These are phyloP conservation scores for Phialophora tarda DNA, from an alignment of 2,329 filamentous ascomycete species.

Conservation along the genomic window DNA sequence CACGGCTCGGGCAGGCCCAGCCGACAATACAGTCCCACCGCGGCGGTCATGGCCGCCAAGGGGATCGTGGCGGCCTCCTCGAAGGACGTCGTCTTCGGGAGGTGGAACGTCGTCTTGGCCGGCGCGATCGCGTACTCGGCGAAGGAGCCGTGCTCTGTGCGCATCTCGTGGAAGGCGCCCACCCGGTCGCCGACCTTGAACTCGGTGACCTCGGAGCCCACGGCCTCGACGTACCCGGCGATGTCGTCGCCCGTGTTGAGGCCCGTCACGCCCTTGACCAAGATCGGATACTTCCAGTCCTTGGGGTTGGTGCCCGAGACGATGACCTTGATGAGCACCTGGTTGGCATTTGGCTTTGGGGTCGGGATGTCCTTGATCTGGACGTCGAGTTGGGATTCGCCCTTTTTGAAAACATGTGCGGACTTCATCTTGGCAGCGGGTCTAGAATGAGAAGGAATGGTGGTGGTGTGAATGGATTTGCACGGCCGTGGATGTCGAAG, in stretches of 20 bases:
- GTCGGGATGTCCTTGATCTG: conserved; percentile 48
- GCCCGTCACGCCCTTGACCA: conserved; percentile 14
- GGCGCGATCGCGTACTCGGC: conserved; percentile 64
- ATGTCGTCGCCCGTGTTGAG: conserved; percentile 60
- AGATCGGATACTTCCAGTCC: conserved; percentile 51
- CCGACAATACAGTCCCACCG: conserved; percentile 29
- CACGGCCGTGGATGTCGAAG: not conserved
- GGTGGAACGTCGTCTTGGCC: conserved; percentile 61
- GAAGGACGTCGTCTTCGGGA: conserved; percentile 59
- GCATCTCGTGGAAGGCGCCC: conserved; percentile 58
- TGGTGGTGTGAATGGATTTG: not conserved
- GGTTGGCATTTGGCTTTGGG: conserved; percentile 47
- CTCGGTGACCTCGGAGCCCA: conserved; percentile 59
- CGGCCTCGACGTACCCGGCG: conserved; percentile 57
- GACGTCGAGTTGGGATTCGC: conserved; percentile 23
- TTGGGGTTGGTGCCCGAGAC: conserved; percentile 57
- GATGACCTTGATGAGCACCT: conserved; percentile 51
- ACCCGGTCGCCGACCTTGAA: conserved; percentile 64
- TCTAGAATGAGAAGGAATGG: not conserved
- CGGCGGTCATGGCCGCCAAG: conserved; percentile 34
- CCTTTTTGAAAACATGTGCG: conserved; percentile 28
- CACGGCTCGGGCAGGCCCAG: conserved; percentile 36
- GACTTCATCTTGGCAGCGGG: conserved; percentile 26
- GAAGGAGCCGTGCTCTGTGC: conserved; percentile 56
- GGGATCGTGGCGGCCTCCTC: conserved; percentile 51